Base-by-base conservation (phyloP, 2,329 filamentous ascomycete species). In the Tricladium varicosporioides region DNA sequence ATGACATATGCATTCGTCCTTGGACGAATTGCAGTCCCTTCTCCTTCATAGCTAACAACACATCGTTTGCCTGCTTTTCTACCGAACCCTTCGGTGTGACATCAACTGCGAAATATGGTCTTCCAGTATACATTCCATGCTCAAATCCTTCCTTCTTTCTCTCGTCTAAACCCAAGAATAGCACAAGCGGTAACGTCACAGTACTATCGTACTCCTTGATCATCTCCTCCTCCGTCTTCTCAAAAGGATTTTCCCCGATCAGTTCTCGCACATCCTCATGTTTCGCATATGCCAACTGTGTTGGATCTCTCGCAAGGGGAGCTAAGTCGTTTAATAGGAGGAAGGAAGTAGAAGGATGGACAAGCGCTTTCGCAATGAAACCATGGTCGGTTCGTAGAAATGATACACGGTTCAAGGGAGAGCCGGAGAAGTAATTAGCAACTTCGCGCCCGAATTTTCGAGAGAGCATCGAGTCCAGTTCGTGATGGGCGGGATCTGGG, bases 31-130 rank as follows among this genome's bases (percentile, higher is more conserved):
- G 76, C 16, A 86, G 69, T 0, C 87, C 89, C 48, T 77, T 77
- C 56, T 79, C 82, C 68, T 88, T 81, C 62, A 86, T 72, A 2
- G 73, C 74, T 54, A 81, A 75, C 33, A 88, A 80, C 5, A 92
- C 75, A 27, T 76, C 75, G 56, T 83, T 81, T 1, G 86, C 86
- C 45, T 81, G 81, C 2, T 86, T 83, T 56, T 82, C 83, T 36
- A 85, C 75, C 2, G 77, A 77, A 1, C 82, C 86, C 60, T 81
- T 84, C 0, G 91, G 88, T 2, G 92, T 95, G 16, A 96, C 82
- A 70, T 97, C 94, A 11, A 99, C 73, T 1, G 92, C 93, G 70
- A 97, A 99, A 74, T 86, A 95, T 1, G 94, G 92, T 49, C 81
- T 80, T 2, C 93, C 94, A 33, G 78, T 82, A 70, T 96, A 95